Evolutionary conservation across 1,284 basidiomycete genomes (phyloP), one percentile per base, ranked within the genome.

Genomic region (Ceratobasidium papillatum): DNA sequence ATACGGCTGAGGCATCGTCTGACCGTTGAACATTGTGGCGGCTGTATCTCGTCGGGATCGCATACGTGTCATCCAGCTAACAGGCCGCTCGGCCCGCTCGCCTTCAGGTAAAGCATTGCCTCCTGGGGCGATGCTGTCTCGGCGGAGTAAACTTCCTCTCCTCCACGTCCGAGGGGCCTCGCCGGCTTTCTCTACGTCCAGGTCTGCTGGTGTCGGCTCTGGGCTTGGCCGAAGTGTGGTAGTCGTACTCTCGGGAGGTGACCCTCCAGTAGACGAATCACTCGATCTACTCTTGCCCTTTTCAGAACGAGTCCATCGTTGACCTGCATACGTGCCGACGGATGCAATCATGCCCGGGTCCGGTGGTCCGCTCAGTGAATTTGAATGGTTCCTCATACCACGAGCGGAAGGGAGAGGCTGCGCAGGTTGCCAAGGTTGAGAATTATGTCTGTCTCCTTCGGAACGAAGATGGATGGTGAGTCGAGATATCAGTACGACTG

Each of bases 401-500:
- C 66, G 66, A n/a, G 66, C 52, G 14, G 66, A 69, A 45, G 66
- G 66, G 7, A 69, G 25, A 25, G 66, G 52, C 34, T 25, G 66
- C 3, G 17, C 22, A 5, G 66, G 66, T 41, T 45, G 66, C 66
- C 66, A 69, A 49, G 38, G 32, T 34, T 69, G 34, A n/a, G 32
- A 38, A 45, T 52, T 17, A 27, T 71, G 68, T 49, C 43, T 43
- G 27, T 59, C 56, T 12, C 68, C 68, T 61, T 71, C 68, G 11
- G 68, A 71, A 17, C 68, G 68, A 19, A 71, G 56, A 43, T 71
- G 68, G 27, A 71, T 59, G 19, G 68, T 71, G 43, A 71, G 68
- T 30, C 68, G 68, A 25, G 68, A 59, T 36, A 71, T 61, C 12
- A 71, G 68, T 12, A 71, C 68, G 25, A 71, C 68, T 41, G 54